Base-by-base conservation (phyloP, 225 moss, liverwort and hornwort species). In the Physcomitrellopsis africana region DNA sequence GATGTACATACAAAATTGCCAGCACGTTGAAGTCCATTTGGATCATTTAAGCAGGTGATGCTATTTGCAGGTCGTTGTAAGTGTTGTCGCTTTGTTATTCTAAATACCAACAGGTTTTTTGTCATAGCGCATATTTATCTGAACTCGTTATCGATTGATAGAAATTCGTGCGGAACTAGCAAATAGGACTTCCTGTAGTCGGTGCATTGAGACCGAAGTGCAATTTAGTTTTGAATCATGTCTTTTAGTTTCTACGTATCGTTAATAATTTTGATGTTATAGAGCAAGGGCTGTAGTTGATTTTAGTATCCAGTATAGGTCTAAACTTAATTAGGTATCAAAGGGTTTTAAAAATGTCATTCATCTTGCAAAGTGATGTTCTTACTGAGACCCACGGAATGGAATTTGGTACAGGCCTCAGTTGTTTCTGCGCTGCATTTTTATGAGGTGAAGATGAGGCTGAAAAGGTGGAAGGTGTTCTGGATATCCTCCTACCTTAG, bases 141-240 rank as follows among this genome's bases (percentile, higher is more conserved):
- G 5, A 61, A 32, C 37, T 22, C 26, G 48, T 53, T 10, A 20
- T 53, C 29, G 24, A 37, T 37, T 48, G 76, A 53, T 45, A 22
- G 9, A 32, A 22, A 7, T 47, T 74, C 18, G 47, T 56, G 22
- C 8, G 59, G 65, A 43, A 72, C 63, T 17, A 26, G 57, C 45
- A 43, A 41, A 52, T 59, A 65, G 20, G 19, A 23, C 23, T 22
- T 52, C 55, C 51, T 49, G 63, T 58, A 47, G 54, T 46, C 22
- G 47, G 8, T 62, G 43, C 48, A 41, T 68, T 70, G 76, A 82
- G 72, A 47, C 2, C 37, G 16, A 23, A 67, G 37, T 58, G 77
- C 72, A 54, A 47, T 86, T 37, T 80, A 83, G 77, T 83, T 86
- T 86, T 83, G 80, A 86, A 69, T 73, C 60, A 42, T 26, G 22